These are phyloP conservation scores for Chrysanthemum makinoi DNA, from an alignment of 129 eudicot genomes.

Conservation along the genomic window DNA sequence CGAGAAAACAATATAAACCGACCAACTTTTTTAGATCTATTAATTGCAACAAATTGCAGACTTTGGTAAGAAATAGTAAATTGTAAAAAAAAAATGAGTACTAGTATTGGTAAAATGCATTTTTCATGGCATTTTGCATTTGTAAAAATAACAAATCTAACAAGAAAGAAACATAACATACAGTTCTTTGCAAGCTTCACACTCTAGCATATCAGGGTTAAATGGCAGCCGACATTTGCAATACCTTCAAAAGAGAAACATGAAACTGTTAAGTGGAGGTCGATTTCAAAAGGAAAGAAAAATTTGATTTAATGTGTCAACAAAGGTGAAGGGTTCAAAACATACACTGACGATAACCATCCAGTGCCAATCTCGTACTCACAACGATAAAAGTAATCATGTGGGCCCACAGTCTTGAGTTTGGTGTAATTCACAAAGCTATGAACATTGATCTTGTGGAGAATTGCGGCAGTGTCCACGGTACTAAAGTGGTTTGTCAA, in stretches of 20 bases:
- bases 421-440: slow-evolving; percentile 62
- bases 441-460: slow-evolving; percentile 60
- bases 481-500: slow-evolving; percentile 55
- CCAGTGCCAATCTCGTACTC: slow-evolving; percentile 67
- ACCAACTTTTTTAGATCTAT: too few species aligned
- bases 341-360: slow-evolving; percentile 57
- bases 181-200: slow-evolving; percentile 70
- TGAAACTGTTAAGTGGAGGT: not conserved
- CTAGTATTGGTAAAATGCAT: not conserved
- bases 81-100: too few species aligned
- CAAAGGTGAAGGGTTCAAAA: not conserved
- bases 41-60: not conserved
- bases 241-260: slow-evolving; percentile 41
- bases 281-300: not conserved
- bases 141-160: too few species aligned
- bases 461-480: slow-evolving; percentile 62
- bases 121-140: too few species aligned
- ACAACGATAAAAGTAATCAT: slow-evolving; percentile 62
- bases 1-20: not conserved
- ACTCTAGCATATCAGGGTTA: slow-evolving; percentile 66
- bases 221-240: slow-evolving; percentile 72
- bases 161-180: slow-evolving; percentile 20
- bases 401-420: slow-evolving; percentile 59
- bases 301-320: not conserved
- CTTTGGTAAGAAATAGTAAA: too few species aligned